Evolutionary conservation across 805 yeast species (phyloP), one percentile per base, ranked within the genome.

Genomic region (Myxozyma lipomycoides): DNA sequence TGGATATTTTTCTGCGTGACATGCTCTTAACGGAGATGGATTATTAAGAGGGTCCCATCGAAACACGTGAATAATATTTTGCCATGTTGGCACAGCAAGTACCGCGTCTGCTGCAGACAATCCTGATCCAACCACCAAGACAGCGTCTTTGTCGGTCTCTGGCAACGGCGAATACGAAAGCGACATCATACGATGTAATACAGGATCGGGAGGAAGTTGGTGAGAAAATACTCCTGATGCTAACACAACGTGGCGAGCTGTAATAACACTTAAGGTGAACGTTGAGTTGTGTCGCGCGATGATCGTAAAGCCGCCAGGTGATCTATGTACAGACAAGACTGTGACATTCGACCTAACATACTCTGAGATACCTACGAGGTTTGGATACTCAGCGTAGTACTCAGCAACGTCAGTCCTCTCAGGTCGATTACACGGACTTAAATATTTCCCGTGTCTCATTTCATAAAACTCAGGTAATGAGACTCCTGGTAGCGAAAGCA

Each of bases 61-160:
- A 55, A 47, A 65, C n/a, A 65, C 43, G 39, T 65, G 69, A 4
- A 62, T 37, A n/a, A 51, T 40, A 17, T 55, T 47, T 22, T 25
- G 39, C 15, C 22, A 5, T 3, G 21, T 15, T 6, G 58, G 51
- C 7, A 36, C 32, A 3, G 55, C 36, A 10, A 58, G 42, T n/a
- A 66, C 55, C 3, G 66, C 64, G 24, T 67, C 70, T 1, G 70
- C 70, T 1, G 70, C 70, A 3, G 67, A 61, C 30, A 67, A 63
- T 1, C 70, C 70, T 1, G 69, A 59, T 1, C 70, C 70, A 15
- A 67, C 40, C 1, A 65, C 61, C 3, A 63, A 56, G 1, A 52
- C 45, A 3, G 56, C 41, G 5, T 34, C 49, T 24, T 22, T 28
- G 17, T 19, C 17, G n/a, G n/a, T n/a, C 32, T 44, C 18, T 23